Evolutionary conservation across 768 basidiomycete genomes (phyloP).

Genomic region (Hypholoma sublateritium): DNA sequence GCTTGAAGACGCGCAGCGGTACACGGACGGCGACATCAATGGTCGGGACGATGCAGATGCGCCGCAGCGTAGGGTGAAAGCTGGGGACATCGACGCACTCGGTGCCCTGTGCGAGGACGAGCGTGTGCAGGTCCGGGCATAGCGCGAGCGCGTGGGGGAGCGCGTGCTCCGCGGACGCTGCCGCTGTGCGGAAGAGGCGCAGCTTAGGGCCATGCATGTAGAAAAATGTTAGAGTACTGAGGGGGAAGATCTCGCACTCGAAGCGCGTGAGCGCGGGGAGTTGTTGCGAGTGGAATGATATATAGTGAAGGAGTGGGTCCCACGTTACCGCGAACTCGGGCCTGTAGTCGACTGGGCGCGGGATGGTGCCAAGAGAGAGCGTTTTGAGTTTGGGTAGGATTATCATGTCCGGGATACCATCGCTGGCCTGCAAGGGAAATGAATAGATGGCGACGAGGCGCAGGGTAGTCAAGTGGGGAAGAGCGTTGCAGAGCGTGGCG

Average conservation of each 20-base stretch:
- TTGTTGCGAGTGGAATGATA: conserved; percentile 31
- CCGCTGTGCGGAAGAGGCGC: conserved; percentile 36
- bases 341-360: conserved; percentile 17
- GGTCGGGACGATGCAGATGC: conserved; percentile 45
- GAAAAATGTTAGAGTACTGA: conserved; percentile 33
- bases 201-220: conserved; percentile 41
- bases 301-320: conserved; percentile 38
- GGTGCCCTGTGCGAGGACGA: conserved; percentile 35
- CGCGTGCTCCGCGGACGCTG: conserved; percentile 24
- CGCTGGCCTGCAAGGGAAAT: conserved; percentile 21
- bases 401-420: conserved; percentile 20
- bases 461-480: conserved; percentile 37
- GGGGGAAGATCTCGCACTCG: conserved; percentile 41
- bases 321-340: conserved; percentile 29
- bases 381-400: conserved; percentile 38
- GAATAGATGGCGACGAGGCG: conserved; percentile 41
- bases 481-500: conserved; percentile 30
- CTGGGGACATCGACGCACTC: conserved; percentile 28
- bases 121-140: conserved; percentile 41
- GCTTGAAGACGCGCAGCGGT: conserved; percentile 34
- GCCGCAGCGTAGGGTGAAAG: conserved; percentile 36
- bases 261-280: conserved; percentile 41
- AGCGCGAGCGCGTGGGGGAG: conserved; percentile 36
- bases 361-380: conserved; percentile 40
- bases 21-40: conserved; percentile 36